Conservation (phyloP, 805 yeast genomes). For the Nakazawaea sp. region DNA sequence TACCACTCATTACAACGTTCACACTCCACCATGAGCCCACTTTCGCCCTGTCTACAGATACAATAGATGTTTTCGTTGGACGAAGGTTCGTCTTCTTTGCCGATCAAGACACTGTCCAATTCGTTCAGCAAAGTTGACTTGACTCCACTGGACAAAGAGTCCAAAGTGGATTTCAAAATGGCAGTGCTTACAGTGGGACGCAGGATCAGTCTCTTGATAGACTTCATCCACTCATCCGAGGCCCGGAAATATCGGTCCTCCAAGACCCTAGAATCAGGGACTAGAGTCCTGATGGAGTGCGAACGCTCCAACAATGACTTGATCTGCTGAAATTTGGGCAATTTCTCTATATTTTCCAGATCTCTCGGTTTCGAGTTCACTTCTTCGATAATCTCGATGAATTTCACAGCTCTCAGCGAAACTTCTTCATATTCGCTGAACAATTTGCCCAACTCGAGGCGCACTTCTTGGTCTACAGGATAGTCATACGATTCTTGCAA, state of each 20-base stretch:
- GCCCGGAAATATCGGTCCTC: constrained; percentile 13
- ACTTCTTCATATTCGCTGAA: constrained; percentile 12
- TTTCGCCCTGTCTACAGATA: constrained; percentile 54
- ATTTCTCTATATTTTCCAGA: neutral
- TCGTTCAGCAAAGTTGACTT: constrained; percentile 14
- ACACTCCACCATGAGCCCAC: constrained; percentile 63
- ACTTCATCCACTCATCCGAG: constrained; percentile 31
- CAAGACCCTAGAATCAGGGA: constrained; percentile 1
- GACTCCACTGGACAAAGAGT: constrained; percentile 16
- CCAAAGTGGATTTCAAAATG: constrained; percentile 20
- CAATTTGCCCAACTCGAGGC: constrained; percentile 1
- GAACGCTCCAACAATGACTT: constrained; percentile 5
- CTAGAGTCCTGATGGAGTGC: neutral
- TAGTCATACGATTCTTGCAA: constrained; percentile 5
- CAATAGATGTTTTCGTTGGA: constrained; percentile 32
- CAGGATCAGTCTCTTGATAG: constrained; percentile 26
- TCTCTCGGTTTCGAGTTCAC: neutral
- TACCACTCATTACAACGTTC: constrained; percentile 70
- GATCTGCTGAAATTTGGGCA: constrained; percentile 6
- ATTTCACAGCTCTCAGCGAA: constrained; percentile 13
- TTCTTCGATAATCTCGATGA: constrained; percentile 20
- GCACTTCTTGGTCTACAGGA: constrained; percentile 6
- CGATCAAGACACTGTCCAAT: constrained; percentile 14
- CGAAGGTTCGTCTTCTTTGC: constrained; percentile 15
- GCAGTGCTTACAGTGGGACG: constrained; percentile 25